Evolutionary conservation across 352 stramenopile genomes (phyloP).

Genomic region (Phytophthora ohioensis): DNA sequence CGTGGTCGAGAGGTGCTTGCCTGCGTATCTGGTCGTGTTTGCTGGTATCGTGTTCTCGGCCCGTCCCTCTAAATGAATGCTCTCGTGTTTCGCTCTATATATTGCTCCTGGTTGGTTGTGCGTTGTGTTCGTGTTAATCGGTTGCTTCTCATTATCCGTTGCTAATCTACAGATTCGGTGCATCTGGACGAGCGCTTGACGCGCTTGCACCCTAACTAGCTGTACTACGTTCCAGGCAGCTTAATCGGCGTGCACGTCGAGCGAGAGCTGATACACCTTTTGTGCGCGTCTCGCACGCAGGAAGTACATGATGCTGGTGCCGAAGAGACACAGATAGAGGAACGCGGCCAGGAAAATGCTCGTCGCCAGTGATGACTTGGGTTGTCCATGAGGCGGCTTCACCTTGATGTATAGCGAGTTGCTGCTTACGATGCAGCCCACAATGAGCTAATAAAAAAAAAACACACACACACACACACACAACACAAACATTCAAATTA

Average conservation of each 20-base stretch:
- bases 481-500: slow-evolving; percentile 6
- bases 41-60: slow-evolving; percentile 21
- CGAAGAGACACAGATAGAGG: slow-evolving; percentile 87
- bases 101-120: slow-evolving; percentile 19
- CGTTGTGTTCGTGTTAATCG: slow-evolving; percentile 23
- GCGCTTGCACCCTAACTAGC: slow-evolving; percentile 26
- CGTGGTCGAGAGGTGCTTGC: slow-evolving; percentile 7
- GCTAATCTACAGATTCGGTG: slow-evolving; percentile 65
- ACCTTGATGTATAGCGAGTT: slow-evolving; percentile 91
- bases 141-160: slow-evolving; percentile 34
- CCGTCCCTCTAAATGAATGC: slow-evolving; percentile 32
- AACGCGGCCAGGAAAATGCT: slow-evolving; percentile 90
- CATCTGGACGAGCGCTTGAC: slow-evolving; percentile 13
- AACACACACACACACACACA: background rate
- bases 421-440: slow-evolving; percentile 87
- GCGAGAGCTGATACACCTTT: slow-evolving; percentile 90
- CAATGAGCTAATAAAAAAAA: slow-evolving; percentile 62
- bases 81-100: slow-evolving; percentile 40
- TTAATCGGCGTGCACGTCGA: slow-evolving; percentile 87
- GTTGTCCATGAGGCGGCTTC: slow-evolving; percentile 76
- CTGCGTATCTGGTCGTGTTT: background rate
- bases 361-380: slow-evolving; percentile 83
- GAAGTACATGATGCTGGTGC: slow-evolving; percentile 90
- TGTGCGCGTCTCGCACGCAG: slow-evolving; percentile 76
- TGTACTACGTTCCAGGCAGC: slow-evolving; percentile 6